phyloP scores from a whole-genome alignment of 345 rosid genomes.

The Gossypium bickii region DNA sequence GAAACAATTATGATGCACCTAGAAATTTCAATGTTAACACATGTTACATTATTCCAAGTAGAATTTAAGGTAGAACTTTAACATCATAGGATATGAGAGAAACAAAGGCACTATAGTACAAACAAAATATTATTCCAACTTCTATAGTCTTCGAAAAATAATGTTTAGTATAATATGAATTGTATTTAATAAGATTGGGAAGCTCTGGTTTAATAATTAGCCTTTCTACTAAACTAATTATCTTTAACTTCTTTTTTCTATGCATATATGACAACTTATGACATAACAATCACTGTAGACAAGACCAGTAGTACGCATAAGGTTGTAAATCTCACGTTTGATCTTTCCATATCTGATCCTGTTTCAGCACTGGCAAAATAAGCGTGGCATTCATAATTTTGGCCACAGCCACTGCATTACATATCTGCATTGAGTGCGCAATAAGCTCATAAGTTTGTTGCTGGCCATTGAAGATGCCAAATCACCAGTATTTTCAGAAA shows the following conservation, averaged over 20 bases:
- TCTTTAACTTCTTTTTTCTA: neutral
- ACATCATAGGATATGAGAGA: neutral
- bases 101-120: neutral
- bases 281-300: neutral
- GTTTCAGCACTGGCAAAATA: slow-evolving; percentile 95
- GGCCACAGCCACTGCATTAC: slow-evolving; percentile 99
- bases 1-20: neutral
- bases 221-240: neutral
- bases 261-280: neutral
- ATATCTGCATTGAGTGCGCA: slow-evolving; percentile 57
- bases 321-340: slow-evolving; percentile 67
- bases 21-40: neutral
- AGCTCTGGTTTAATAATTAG: neutral
- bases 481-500: neutral
- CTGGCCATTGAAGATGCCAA: slow-evolving; percentile 1
- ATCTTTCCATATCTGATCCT: slow-evolving; percentile 99
- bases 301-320: slow-evolving; percentile 8
- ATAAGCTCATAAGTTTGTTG: slow-evolving; percentile 11
- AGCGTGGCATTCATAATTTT: slow-evolving; percentile 98
- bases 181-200: neutral
- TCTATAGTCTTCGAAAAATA: neutral
- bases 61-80: neutral
- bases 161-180: neutral
- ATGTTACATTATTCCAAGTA: neutral
- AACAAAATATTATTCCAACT: neutral